Evolutionary conservation across 2,329 filamentous ascomycete genomes (phyloP).

Genomic region (Exophiala alcalophila): DNA sequence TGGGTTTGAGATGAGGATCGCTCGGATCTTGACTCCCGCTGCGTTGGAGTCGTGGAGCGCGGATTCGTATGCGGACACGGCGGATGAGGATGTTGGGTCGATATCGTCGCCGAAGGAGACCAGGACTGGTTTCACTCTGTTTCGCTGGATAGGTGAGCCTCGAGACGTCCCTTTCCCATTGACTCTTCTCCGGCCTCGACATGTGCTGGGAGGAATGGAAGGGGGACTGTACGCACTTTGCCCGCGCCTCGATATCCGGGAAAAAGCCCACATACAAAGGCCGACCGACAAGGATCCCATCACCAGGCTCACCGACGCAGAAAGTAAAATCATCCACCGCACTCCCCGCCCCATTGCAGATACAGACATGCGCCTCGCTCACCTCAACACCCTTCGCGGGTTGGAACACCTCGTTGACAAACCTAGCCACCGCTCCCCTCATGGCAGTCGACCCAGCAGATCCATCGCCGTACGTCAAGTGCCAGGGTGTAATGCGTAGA

Average conservation of each 20-base stretch:
- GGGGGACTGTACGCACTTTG: constrained; percentile 25
- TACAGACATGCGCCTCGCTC: constrained; percentile 32
- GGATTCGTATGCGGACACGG: constrained; percentile 47
- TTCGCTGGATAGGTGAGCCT: constrained; percentile 3
- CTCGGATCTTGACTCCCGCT: constrained; percentile 43
- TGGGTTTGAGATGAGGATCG: constrained; percentile 47
- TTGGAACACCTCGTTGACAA: constrained; percentile 35
- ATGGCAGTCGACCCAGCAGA: constrained; percentile 33
- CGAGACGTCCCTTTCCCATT: background rate
- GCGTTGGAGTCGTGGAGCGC: constrained; percentile 39
- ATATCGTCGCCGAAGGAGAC: constrained; percentile 19
- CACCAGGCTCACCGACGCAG: constrained; percentile 43
- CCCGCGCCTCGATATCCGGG: constrained; percentile 48
- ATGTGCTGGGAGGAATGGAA: background rate
- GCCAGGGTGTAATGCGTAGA: constrained; percentile 19
- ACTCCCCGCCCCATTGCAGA: constrained; percentile 33
- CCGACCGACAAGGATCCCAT: constrained; percentile 47
- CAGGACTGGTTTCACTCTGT: constrained; percentile 25
- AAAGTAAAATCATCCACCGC: constrained; percentile 44
- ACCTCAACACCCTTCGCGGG: constrained; percentile 31
- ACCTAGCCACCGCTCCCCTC: constrained; percentile 31
- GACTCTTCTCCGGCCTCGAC: background rate
- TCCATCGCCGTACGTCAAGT: constrained; percentile 40
- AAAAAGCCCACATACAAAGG: constrained; percentile 52
- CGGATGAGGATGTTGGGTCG: constrained; percentile 40